These are phyloP conservation scores for Pogostemon cablin DNA, from an alignment of 257 asterid genomes.

Conservation along the genomic window DNA sequence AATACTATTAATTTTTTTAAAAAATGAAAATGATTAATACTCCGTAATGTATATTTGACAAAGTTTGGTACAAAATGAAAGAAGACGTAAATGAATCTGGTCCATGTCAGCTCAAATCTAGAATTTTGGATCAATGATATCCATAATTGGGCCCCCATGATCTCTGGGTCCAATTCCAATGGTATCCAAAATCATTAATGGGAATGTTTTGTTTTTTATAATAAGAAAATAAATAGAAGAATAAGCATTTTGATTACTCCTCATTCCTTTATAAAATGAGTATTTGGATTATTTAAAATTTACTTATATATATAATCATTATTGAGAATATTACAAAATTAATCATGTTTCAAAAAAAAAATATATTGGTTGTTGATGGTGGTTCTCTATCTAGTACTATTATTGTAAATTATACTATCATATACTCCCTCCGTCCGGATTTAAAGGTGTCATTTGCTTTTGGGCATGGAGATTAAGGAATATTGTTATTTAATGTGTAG, in stretches of 20 bases:
- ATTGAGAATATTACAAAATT: too few species aligned
- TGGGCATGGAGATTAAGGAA: too few species aligned
- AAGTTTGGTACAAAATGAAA: background rate
- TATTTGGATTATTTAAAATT: background rate
- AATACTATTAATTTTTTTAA: too few species aligned
- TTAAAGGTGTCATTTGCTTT: too few species aligned
- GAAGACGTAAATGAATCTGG: conserved; percentile 23
- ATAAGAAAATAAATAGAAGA: background rate
- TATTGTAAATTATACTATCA: too few species aligned
- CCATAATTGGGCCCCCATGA: conserved; percentile 33
- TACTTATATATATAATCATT: too few species aligned
- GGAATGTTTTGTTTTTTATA: conserved; percentile 20
- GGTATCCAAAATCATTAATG: conserved; percentile 26
- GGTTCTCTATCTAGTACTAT: too few species aligned
- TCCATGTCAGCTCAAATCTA: conserved; percentile 31
- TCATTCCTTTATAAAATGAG: background rate
- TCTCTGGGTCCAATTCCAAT: conserved; percentile 27
- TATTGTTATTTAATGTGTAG: too few species aligned
- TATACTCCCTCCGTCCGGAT: too few species aligned
- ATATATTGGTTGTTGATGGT: too few species aligned
- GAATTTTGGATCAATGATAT: conserved; percentile 30
- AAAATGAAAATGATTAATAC: background rate
- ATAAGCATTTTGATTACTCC: background rate
- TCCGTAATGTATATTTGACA: background rate
- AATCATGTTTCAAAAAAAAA: too few species aligned